Evolutionary conservation across 805 yeast genomes (phyloP).

Genomic region (Alloascoidea africana): DNA sequence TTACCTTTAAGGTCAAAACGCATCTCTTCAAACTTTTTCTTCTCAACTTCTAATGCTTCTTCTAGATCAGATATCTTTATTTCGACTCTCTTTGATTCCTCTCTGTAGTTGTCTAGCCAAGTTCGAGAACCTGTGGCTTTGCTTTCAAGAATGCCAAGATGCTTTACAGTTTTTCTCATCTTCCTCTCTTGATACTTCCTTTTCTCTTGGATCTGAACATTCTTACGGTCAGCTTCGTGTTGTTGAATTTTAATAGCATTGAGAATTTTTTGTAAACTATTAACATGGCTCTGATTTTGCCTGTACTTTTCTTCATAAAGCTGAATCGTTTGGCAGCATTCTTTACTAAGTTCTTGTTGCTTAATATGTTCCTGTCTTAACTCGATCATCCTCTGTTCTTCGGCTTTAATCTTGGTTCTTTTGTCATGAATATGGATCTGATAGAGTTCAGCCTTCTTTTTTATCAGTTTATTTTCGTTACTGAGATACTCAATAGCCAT

Average conservation of each 20-base stretch:
- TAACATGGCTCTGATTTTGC: slow-evolving; percentile 9
- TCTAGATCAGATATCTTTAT: slow-evolving; percentile 19
- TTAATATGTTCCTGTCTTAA: slow-evolving; percentile 24
- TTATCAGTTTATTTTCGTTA: slow-evolving; percentile 44
- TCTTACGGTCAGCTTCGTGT: slow-evolving; percentile 30
- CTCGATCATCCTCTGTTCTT: slow-evolving; percentile 22
- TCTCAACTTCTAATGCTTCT: slow-evolving; percentile 31
- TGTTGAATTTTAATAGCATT: slow-evolving; percentile 13
- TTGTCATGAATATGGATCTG: slow-evolving; percentile 34
- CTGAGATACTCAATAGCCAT: slow-evolving; percentile 53
- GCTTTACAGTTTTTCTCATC: slow-evolving; percentile 41
- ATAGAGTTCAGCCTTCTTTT: slow-evolving; percentile 35
- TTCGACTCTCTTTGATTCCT: background rate
- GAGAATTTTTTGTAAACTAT: slow-evolving; percentile 2
- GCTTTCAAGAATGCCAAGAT: slow-evolving; percentile 30
- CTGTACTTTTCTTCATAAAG: slow-evolving; percentile 10
- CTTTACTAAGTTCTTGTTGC: slow-evolving; percentile 27
- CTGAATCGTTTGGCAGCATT: slow-evolving; percentile 23
- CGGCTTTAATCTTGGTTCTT: slow-evolving; percentile 22
- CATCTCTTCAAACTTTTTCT: slow-evolving; percentile 33
- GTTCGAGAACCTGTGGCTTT: slow-evolving; percentile 27
- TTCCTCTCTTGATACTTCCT: slow-evolving; percentile 48
- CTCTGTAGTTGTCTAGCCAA: background rate
- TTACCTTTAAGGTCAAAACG: slow-evolving; percentile 44
- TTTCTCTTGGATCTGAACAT: slow-evolving; percentile 64